These are phyloP conservation scores for Cyclotella choctawhatcheeana DNA, from an alignment of 108 stramenopile genomes.

Conservation along the genomic window DNA sequence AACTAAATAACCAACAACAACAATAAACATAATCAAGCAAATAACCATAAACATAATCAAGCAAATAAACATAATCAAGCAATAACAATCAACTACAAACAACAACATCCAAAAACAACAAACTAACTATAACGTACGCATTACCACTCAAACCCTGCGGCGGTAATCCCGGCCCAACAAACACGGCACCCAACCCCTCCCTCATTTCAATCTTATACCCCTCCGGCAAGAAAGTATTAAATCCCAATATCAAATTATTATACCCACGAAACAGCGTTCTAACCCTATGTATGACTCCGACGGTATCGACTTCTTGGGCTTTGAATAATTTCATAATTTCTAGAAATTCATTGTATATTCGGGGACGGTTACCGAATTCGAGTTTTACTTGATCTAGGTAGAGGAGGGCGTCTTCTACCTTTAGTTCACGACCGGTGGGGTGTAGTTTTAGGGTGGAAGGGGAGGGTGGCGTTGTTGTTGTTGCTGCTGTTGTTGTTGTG, in stretches of 20 bases:
- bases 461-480: slow-evolving; percentile 1
- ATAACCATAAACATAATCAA: not conserved
- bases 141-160: slow-evolving; percentile 28
- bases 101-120: not conserved
- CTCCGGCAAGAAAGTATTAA: slow-evolving; percentile 94
- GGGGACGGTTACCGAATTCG: slow-evolving; percentile 94
- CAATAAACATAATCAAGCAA: not conserved
- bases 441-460: slow-evolving; percentile 15
- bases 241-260: slow-evolving; percentile 93
- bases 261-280: slow-evolving; percentile 89
- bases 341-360: slow-evolving; percentile 99
- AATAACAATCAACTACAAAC: not conserved
- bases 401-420: slow-evolving; percentile 90
- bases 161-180: slow-evolving; percentile 47
- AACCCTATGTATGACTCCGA: slow-evolving; percentile 89
- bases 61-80: not conserved
- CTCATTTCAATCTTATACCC: slow-evolving; percentile 93
- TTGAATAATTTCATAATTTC: slow-evolving; percentile 99
- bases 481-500: not conserved
- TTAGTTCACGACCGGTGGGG: slow-evolving; percentile 65
- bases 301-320: slow-evolving; percentile 90
- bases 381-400: slow-evolving; percentile 93
- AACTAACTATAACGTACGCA: slow-evolving; percentile 19
- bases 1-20: not conserved
- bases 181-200: slow-evolving; percentile 69